phyloP scores from a whole-genome alignment of 202 grass and related monocot species.

The Zizania palustris region DNA sequence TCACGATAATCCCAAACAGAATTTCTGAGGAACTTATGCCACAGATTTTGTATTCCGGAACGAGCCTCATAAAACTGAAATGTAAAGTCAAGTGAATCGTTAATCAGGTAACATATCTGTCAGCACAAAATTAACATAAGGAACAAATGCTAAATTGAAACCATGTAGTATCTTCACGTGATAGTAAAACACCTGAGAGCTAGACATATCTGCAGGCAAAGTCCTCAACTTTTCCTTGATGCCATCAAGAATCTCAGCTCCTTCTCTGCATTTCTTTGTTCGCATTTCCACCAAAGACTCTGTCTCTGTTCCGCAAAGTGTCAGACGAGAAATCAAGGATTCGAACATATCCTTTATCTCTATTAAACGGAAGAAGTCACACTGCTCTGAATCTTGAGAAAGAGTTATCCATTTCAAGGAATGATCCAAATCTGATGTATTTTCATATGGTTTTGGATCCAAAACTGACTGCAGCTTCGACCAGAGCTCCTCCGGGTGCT shows the following conservation, averaged over 20 bases:
- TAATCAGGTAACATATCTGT: conserved; percentile 3
- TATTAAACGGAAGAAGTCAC: conserved; percentile 13
- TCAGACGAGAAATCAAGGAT: conserved; percentile 7
- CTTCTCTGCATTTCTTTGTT: conserved; percentile 18
- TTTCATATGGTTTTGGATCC: not conserved
- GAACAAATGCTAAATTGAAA: conserved; percentile 37
- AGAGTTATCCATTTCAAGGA: conserved; percentile 2
- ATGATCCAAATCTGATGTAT: not conserved
- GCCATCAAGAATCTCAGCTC: conserved; percentile 3
- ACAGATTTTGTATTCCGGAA: not conserved
- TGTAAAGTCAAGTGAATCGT: conserved; percentile 12
- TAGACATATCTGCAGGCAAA: conserved; percentile 1
- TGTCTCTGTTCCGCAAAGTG: not conserved
- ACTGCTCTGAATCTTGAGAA: conserved; percentile 7
- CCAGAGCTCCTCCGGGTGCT: not conserved
- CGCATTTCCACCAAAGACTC: not conserved
- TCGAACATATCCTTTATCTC: not conserved
- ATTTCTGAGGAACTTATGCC: conserved; percentile 3
- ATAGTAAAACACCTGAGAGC: not conserved
- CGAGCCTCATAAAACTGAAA: not conserved
- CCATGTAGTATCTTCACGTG: conserved; percentile 20
- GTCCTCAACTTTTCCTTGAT: conserved; percentile 23
- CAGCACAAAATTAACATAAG: not conserved
- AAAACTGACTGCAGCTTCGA: conserved; percentile 1
- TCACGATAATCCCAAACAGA: conserved; percentile 24